Evolutionary conservation across 805 yeast species (phyloP).

Genomic region (Hanseniaspora mollemarum): DNA sequence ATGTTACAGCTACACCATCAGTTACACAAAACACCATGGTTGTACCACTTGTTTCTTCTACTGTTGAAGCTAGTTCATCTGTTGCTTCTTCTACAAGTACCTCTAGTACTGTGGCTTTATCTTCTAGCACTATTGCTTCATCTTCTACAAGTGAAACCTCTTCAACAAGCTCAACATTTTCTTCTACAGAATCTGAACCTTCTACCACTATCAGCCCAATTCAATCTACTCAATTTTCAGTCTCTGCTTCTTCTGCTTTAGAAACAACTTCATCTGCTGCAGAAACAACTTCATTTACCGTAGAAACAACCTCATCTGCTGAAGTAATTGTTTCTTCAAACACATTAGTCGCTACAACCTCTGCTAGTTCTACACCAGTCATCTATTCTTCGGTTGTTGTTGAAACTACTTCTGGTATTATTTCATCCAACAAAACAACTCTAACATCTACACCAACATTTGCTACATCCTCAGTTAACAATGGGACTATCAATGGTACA

Average conservation of each 20-base stretch:
- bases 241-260: background rate
- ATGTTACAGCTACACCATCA: constrained; percentile 5
- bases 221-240: background rate
- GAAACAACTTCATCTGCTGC: constrained; percentile 10
- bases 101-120: background rate
- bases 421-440: background rate
- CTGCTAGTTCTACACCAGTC: background rate
- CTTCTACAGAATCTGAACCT: constrained; percentile 13
- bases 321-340: background rate
- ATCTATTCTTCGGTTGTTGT: background rate
- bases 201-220: constrained; percentile 2
- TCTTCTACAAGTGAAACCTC: constrained; percentile 12
- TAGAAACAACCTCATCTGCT: constrained; percentile 3
- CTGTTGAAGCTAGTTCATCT: background rate
- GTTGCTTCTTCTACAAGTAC: background rate
- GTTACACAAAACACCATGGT: constrained; percentile 1
- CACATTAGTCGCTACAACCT: background rate
- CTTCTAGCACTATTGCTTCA: constrained; percentile 2
- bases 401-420: background rate
- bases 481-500: background rate
- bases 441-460: constrained; percentile 5
- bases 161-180: constrained; percentile 8
- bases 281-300: background rate
- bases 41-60: background rate
- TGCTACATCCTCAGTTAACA: background rate